Percentiles rank a stretch among this genome's conserved stretches.
phyloP scores from a whole-genome alignment of 2,329 filamentous ascomycete genomes.

The Xylariaceae sp. region DNA sequence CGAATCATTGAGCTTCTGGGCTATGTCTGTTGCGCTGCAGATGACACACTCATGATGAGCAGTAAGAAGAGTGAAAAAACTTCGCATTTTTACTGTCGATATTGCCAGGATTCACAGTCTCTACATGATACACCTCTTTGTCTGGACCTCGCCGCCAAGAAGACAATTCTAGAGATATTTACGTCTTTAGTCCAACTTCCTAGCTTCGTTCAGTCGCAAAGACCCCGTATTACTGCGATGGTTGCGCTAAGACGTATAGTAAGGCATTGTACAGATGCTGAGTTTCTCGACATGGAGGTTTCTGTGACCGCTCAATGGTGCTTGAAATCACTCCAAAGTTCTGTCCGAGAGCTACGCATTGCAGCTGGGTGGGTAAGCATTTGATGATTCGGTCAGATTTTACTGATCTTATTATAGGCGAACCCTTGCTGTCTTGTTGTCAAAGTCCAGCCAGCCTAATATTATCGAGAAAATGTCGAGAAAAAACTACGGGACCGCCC shows the following conservation, averaged over 20 bases:
- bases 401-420: conserved; percentile 47
- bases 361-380: conserved; percentile 67
- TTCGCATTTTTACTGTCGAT: conserved; percentile 25
- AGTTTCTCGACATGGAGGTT: conserved; percentile 66
- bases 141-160: conserved; percentile 36
- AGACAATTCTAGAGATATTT: conserved; percentile 49
- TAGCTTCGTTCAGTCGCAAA: conserved; percentile 56
- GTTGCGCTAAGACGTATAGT: conserved; percentile 69
- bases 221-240: conserved; percentile 71
- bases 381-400: conserved; percentile 5
- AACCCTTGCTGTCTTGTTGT: conserved; percentile 68
- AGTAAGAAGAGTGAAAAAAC: conserved; percentile 3
- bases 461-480: conserved; percentile 48
- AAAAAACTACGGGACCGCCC: conserved; percentile 69
- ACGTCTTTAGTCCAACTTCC: conserved; percentile 48
- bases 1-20: conserved; percentile 58
- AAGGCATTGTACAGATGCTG: conserved; percentile 62
- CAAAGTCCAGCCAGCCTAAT: conserved; percentile 41
- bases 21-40: conserved; percentile 58
- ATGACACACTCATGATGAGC: conserved; percentile 45
- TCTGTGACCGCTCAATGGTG: conserved; percentile 79
- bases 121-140: conserved; percentile 14
- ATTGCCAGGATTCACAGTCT: conserved; percentile 21
- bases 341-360: conserved; percentile 80
- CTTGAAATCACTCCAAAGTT: conserved; percentile 79